Base-by-base conservation (phyloP, 257 asterid genomes). In the Phtheirospermum japonicum region DNA sequence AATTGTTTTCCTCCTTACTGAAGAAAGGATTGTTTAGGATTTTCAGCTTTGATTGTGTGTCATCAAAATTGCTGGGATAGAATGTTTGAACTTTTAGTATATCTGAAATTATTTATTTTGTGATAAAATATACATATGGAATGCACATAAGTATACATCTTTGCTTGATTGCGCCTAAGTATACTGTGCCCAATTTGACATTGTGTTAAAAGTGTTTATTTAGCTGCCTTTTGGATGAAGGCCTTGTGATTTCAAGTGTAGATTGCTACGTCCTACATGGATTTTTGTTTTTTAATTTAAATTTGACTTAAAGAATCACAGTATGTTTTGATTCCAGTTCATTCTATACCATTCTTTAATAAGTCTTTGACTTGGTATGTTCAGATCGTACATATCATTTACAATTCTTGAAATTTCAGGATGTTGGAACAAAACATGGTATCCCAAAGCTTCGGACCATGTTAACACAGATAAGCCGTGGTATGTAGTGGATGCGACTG, bases 371-470 rank as follows among this genome's bases (percentile, higher is more conserved):
- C n/a, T n/a, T n/a, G n/a, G 14, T 10, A 73, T 48, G 51, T 50
- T 55, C 33, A 52, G 14, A 20, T 65, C 20, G 23, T 58, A 11
- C 54, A 30, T 34, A 54, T 61, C 26, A 53, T 53, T 48, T 71
- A 32, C 39, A 32, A 17, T 67, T 69, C 51, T 66, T 72, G 40
- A 57, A 64, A 32, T 67, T 74, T 51, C 74, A 88, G 97, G 98
- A 88, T 76, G 79, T 88, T 55, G 95, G 98, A 91, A 91, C 57
- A 82, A 72, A 46, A 91, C 98, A 64, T 91, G 98, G 97, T 91
- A 88, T 60, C 97, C 98, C 18, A 91, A 91, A 80, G 97, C 90
- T 46, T 73, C 80, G 5, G 98, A 90, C 76, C 98, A 90, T 65
- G 78, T 90, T 6, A 82, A 86, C 26, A 90, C 95, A 7, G 86